phyloP scores from a whole-genome alignment of 345 rosid genomes.

The Moricandia arvensis region DNA sequence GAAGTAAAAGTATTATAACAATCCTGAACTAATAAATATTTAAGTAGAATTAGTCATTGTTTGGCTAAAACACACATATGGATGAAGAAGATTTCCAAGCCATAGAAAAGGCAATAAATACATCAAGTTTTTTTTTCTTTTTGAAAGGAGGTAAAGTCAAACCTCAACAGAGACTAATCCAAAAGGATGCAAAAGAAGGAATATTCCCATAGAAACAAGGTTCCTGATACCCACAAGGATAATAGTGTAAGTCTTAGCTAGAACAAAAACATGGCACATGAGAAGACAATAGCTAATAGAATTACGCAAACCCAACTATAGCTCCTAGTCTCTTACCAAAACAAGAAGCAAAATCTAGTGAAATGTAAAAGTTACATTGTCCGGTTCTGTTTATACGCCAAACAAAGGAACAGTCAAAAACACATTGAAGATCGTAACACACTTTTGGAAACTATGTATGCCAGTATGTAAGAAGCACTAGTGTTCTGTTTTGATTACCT shows the following conservation, averaged over 20 bases:
- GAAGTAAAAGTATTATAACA: too few relatives aligned
- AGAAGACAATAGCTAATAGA: constrained; percentile 27
- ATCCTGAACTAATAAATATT: too few relatives aligned
- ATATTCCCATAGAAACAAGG: constrained; percentile 34
- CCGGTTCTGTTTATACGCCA: too few relatives aligned
- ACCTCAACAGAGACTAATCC: constrained; percentile 33
- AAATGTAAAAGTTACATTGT: too few relatives aligned
- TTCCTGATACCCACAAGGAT: constrained; percentile 34
- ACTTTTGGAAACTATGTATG: too few relatives aligned
- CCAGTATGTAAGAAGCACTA: too few relatives aligned
- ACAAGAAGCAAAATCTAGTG: constrained; percentile 27
- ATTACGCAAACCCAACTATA: too few relatives aligned
- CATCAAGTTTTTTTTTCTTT: constrained; percentile 8
- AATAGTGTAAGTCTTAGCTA: constrained; percentile 20
- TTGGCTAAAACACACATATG: constrained; percentile 19
- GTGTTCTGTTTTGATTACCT: constrained; percentile 32
- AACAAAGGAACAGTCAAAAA: too few relatives aligned
- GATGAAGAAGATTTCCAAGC: constrained; percentile 30
- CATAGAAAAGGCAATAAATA: constrained; percentile 25
- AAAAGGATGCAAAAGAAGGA: constrained; percentile 22
- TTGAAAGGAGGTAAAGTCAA: constrained; percentile 11
- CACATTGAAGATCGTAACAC: too few relatives aligned
- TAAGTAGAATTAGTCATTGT: neutral
- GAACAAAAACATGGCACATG: constrained; percentile 29
- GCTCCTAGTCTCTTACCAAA: too few relatives aligned